phyloP scores from a whole-genome alignment of 2,329 filamentous ascomycete genomes.

The Torrubiellomyces zombiae region DNA sequence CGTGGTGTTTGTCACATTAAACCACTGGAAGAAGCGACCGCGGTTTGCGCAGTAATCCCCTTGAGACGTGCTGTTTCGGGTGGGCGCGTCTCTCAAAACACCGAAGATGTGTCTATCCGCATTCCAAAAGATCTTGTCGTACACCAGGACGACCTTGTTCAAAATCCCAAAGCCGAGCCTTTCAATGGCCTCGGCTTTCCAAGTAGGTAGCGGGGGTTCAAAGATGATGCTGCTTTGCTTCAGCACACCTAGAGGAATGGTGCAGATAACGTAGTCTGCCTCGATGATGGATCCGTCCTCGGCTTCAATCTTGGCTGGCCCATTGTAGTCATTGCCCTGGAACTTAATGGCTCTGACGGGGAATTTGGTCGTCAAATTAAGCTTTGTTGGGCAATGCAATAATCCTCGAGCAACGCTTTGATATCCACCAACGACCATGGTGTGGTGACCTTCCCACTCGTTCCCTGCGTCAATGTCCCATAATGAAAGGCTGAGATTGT shows the following conservation, averaged over 20 bases:
- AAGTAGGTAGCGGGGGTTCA: conserved; percentile 72
- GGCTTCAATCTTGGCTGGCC: conserved; percentile 49
- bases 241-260: conserved; percentile 76
- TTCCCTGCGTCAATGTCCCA: conserved; percentile 98
- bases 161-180: conserved; percentile 84
- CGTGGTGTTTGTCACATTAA: conserved; percentile 82
- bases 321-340: conserved; percentile 29
- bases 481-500: conserved; percentile 69
- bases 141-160: conserved; percentile 90
- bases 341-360: conserved; percentile 56
- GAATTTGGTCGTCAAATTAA: conserved; percentile 62
- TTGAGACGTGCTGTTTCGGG: conserved; percentile 55
- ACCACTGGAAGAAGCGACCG: conserved; percentile 95
- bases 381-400: conserved; percentile 55
- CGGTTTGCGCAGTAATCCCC: conserved; percentile 62
- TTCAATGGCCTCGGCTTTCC: conserved; percentile 66
- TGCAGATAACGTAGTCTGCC: conserved; percentile 84
- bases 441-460: conserved; percentile 90
- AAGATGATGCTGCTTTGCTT: conserved; percentile 76
- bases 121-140: conserved; percentile 84
- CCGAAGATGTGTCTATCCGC: conserved; percentile 83
- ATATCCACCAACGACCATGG: conserved; percentile 86
- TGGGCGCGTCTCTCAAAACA: conserved; percentile 58
- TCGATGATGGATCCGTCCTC: conserved; percentile 60
- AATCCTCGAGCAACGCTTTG: conserved; percentile 83